phyloP scores from a whole-genome alignment of 331 rosid genomes.

The Cydonia oblonga region DNA sequence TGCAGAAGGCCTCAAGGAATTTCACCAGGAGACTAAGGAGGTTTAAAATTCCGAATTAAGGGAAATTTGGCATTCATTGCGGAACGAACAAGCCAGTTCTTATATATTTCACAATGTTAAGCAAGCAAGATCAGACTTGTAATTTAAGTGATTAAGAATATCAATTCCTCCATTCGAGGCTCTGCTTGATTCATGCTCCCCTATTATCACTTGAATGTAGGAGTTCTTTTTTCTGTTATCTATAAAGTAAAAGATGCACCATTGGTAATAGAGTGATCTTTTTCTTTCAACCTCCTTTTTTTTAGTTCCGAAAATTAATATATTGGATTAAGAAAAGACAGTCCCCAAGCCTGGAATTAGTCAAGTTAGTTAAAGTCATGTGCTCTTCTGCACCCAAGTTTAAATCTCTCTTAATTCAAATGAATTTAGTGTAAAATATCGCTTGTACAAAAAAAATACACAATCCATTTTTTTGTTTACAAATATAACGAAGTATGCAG shows the following conservation, averaged over 20 bases:
- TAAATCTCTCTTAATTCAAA: too few species aligned
- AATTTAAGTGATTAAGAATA: not conserved
- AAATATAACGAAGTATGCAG: not conserved
- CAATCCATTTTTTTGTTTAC: not conserved
- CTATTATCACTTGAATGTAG: not conserved
- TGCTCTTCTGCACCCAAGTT: not conserved
- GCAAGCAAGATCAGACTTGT: not conserved
- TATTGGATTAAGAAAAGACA: not conserved
- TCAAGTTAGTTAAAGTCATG: too few species aligned
- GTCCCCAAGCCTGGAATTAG: too few species aligned
- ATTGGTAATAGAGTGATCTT: too few species aligned
- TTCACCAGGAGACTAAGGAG: not conserved
- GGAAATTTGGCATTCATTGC: not conserved
- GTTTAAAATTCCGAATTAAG: not conserved
- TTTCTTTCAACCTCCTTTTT: not conserved
- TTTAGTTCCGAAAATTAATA: not conserved
- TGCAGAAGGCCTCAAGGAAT: not conserved
- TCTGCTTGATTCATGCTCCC: not conserved
- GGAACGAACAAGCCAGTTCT: not conserved
- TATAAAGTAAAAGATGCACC: too few species aligned
- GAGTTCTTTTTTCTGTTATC: not conserved
- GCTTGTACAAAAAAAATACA: too few species aligned
- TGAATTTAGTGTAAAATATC: rapidly evolving
- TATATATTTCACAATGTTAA: too few species aligned
- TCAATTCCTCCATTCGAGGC: not conserved